Conservation (phyloP, 2,329 filamentous ascomycete genomes). For the Neoscytalidium dimidiatum region DNA sequence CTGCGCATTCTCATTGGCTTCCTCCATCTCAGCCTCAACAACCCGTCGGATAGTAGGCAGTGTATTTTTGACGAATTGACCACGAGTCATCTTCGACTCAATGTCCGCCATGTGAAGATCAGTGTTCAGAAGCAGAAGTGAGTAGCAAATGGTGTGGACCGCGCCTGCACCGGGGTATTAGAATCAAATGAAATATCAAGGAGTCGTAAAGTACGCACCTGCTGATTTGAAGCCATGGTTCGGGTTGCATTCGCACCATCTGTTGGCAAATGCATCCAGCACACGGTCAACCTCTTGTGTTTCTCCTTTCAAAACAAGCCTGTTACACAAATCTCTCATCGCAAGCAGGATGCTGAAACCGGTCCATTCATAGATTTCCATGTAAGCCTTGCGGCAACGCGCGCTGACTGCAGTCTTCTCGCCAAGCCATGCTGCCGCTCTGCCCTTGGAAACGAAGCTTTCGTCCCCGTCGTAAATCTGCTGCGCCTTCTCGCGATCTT, state of each 20-base stretch:
- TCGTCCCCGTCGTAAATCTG: conserved; percentile 85
- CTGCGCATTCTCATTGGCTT: conserved; percentile 20
- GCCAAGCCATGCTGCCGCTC: conserved; percentile 86
- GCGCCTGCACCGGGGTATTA: conserved; percentile 62
- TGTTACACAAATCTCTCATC: conserved; percentile 77
- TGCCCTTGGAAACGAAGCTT: conserved; percentile 74
- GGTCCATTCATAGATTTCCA: conserved; percentile 87
- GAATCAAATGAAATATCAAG: not conserved
- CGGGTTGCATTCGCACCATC: conserved; percentile 93
- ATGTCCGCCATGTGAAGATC: conserved; percentile 95
- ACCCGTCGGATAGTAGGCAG: conserved; percentile 83
- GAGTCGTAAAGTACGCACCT: conserved; percentile 52
- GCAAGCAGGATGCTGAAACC: conserved; percentile 77
- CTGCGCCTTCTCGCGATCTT: conserved; percentile 75
- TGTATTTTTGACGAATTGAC: conserved; percentile 95
- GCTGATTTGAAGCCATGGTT: conserved; percentile 88
- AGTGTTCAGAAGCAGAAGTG: conserved; percentile 90
- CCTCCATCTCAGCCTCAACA: conserved; percentile 56
- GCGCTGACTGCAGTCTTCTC: conserved; percentile 60
- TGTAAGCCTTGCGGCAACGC: conserved; percentile 72
- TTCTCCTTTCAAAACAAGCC: conserved; percentile 82
- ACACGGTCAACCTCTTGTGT: conserved; percentile 97
- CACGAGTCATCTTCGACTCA: conserved; percentile 92
- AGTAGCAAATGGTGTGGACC: conserved; percentile 96
- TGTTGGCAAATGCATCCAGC: conserved; percentile 80